Evolutionary conservation across 768 basidiomycete genomes (phyloP).

Genomic region (Pisolithus sp.): DNA sequence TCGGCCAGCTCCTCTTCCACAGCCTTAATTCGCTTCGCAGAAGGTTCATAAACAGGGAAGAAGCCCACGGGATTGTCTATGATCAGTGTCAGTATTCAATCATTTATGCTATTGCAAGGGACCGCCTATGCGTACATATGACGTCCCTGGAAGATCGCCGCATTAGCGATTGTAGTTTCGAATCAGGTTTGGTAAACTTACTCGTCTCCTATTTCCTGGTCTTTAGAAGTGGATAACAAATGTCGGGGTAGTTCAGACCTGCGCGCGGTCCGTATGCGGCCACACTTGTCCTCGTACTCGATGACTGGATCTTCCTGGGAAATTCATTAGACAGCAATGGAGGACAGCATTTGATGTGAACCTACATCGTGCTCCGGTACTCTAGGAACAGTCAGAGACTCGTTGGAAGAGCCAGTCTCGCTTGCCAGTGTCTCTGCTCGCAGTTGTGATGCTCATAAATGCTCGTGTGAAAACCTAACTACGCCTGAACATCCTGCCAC

Average conservation of each 20-base stretch:
- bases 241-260: constrained; percentile 75
- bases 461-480: no score
- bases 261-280: constrained; percentile 58
- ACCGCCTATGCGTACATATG: constrained; percentile 38
- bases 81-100: constrained; percentile 3
- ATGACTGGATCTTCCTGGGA: constrained; percentile 67
- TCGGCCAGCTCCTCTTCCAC: constrained; percentile 68
- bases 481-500: no score
- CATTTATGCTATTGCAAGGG: background rate
- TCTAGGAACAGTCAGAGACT: constrained; percentile 60
- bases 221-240: constrained; percentile 40
- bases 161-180: background rate
- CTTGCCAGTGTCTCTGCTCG: no score
- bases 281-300: constrained; percentile 85
- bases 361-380: constrained; percentile 36
- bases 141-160: constrained; percentile 41
- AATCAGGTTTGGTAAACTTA: constrained; percentile 25
- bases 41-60: constrained; percentile 86
- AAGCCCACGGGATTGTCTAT: constrained; percentile 76
- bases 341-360: constrained; percentile 2
- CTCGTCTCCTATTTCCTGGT: constrained; percentile 45
- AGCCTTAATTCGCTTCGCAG: constrained; percentile 69
- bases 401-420: no score
- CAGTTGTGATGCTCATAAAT: no score
- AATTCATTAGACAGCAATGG: background rate